phyloP scores from a whole-genome alignment of 495 filamentous ascomycete genomes.

The Neurospora tetrasperma region DNA sequence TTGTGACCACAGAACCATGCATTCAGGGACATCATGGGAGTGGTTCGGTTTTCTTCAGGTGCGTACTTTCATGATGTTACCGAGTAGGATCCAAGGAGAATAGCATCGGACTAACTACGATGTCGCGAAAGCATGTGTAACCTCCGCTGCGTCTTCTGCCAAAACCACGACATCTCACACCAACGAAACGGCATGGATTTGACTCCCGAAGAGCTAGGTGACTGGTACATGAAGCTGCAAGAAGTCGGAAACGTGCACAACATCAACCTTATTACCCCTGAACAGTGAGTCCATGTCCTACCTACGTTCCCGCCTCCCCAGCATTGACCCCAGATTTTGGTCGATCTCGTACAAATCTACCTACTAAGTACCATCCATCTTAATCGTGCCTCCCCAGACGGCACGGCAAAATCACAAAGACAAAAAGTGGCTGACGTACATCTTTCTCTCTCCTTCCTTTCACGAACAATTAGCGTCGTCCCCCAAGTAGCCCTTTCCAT shows the following conservation, averaged over 20 bases:
- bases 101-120: no score
- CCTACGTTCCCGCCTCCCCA: slow-evolving; percentile 6
- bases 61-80: neutral
- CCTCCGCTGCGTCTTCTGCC: slow-evolving; percentile 70
- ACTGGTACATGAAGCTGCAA: slow-evolving; percentile 71
- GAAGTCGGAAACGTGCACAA: slow-evolving; percentile 63
- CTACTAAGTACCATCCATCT: no score
- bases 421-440: no score
- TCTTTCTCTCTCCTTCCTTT: no score
- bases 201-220: slow-evolving; percentile 64
- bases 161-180: slow-evolving; percentile 74
- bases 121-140: slow-evolving; percentile 45
- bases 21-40: slow-evolving; percentile 67
- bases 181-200: slow-evolving; percentile 61
- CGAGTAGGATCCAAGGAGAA: no score
- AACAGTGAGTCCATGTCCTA: slow-evolving; percentile 35
- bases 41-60: slow-evolving; percentile 61
- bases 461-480: slow-evolving; percentile 44
- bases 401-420: no score
- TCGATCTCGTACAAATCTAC: no score
- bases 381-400: no score
- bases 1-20: slow-evolving; percentile 51
- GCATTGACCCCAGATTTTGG: neutral
- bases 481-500: slow-evolving; percentile 66
- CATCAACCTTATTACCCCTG: slow-evolving; percentile 69